A percentile compares a stretch with the other conserved stretches of the same genome.
phyloP scores from a whole-genome alignment of 257 asterid genomes.

The Solanum megistacrolobum region DNA sequence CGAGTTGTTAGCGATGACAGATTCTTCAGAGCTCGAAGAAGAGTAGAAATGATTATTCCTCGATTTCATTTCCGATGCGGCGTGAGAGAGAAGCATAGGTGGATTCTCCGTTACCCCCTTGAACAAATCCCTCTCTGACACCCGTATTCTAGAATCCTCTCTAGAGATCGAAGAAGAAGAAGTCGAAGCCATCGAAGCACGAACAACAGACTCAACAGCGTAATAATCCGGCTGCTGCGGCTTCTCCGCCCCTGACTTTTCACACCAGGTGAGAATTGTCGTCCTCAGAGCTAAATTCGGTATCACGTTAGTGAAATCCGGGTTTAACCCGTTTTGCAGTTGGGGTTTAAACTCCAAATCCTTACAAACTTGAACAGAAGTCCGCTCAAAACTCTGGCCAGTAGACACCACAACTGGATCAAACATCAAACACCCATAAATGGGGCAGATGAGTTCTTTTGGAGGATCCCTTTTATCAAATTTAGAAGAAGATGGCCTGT shows the following conservation, averaged over 20 bases:
- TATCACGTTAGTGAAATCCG: conserved; percentile 58
- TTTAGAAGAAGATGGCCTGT: conserved; percentile 22
- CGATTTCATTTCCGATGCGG: conserved; percentile 40
- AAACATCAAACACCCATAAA: conserved; percentile 54
- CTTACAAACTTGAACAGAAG: conserved; percentile 43
- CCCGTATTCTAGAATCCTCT: conserved; percentile 10
- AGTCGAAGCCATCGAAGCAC: conserved; percentile 14
- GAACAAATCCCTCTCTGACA: conserved; percentile 45
- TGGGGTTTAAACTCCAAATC: conserved; percentile 46
- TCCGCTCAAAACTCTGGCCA: conserved; percentile 82
- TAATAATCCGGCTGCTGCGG: conserved; percentile 45
- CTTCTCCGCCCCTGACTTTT: conserved; percentile 26
- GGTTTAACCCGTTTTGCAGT: conserved; percentile 47
- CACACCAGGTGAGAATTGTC: conserved; percentile 67
- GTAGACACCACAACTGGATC: conserved; percentile 81
- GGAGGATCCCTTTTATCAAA: conserved; percentile 25
- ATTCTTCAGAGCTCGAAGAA: conserved; percentile 78
- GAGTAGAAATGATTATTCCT: conserved; percentile 21
- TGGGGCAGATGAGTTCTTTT: conserved; percentile 67
- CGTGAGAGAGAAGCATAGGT: conserved; percentile 29
- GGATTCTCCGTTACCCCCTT: conserved; percentile 40
- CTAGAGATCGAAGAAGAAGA: neutral
- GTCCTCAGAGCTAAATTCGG: conserved; percentile 66
- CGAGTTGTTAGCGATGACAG: conserved; percentile 65
- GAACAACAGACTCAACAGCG: conserved; percentile 33